Base-by-base conservation (phyloP, 306 rosid species). In the Astragalus glycyphyllos region DNA sequence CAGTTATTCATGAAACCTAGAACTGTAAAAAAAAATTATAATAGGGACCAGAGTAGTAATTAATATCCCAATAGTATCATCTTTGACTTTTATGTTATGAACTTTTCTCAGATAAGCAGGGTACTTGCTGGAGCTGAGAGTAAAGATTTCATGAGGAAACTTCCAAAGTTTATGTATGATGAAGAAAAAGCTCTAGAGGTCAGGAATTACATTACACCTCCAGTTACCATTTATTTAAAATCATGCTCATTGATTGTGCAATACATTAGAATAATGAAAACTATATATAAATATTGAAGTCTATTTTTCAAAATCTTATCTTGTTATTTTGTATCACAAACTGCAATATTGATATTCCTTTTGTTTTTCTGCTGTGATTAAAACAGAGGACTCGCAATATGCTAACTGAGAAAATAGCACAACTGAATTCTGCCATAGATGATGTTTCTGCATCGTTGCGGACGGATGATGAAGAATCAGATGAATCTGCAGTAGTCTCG, bases 121-220 rank as follows among this genome's bases (percentile, higher is more conserved):
- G 85, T 79, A 79, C 72, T 87, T 9, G 84, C 88, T 50, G 90
- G 67, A 79, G 71, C 86, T 38, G 90, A 83, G 29, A 58, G 76
- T 62, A 87, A 83, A 77, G 90, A 85, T 44, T 58, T 87, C 23
- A 85, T 87, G 88, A 87, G 68, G 84, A 87, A 79, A 75, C 83
- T 87, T 68, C 90, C 92, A 14, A 87, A 87, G 74, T 85, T 87
- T 66, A 81, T 87, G 55, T 85, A 83, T 65, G 92, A 87, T 74
- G 88, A 85, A 72, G 90, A 87, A 31, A 87, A 83, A 71, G 88
- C 86, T 67, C 65, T 87, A 1, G 85, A 87, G 92, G 92, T 87
- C 55, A 76, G 92, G 13, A 71, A 67, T 45, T 59, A 46, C 7
- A 41, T 45, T 59, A 46, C 7, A 46, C 72, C 53, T 66, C 49